phyloP scores from a whole-genome alignment of 805 yeast species.

The Henningerozyma blattae region DNA sequence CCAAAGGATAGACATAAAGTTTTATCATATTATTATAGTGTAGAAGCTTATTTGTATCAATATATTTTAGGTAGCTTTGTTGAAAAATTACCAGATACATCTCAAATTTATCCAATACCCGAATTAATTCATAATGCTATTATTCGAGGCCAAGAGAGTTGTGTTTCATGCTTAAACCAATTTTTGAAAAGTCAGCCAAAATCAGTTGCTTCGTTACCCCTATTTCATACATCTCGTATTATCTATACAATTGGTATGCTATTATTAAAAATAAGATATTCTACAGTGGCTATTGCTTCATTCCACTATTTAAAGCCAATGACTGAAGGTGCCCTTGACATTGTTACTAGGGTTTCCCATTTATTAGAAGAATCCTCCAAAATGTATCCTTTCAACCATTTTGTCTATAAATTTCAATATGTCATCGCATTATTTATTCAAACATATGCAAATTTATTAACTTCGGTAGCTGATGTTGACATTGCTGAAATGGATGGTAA shows the following conservation, averaged over 20 bases:
- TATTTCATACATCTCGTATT: slow-evolving; percentile 42
- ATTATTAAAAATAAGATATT: slow-evolving; percentile 41
- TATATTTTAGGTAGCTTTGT: slow-evolving; percentile 29
- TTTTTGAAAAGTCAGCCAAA: slow-evolving; percentile 33
- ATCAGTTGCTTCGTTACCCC: slow-evolving; percentile 45
- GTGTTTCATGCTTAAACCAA: slow-evolving; percentile 38
- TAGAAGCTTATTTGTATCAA: slow-evolving; percentile 56
- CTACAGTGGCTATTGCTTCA: slow-evolving; percentile 41
- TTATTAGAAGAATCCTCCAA: slow-evolving; percentile 19
- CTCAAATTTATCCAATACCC: slow-evolving; percentile 5
- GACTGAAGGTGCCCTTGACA: slow-evolving; percentile 32
- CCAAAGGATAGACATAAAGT: slow-evolving; percentile 28
- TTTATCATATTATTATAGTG: slow-evolving; percentile 44
- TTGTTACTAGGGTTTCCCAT: slow-evolving; percentile 16
- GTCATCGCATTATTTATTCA: slow-evolving; percentile 48
- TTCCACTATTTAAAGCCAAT: slow-evolving; percentile 32
- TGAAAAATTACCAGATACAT: slow-evolving; percentile 6
- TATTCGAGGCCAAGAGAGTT: slow-evolving; percentile 40
- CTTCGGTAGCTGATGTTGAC: slow-evolving; percentile 13
- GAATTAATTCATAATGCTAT: slow-evolving; percentile 30
- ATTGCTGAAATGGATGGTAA: no score
- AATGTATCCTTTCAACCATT: slow-evolving; percentile 34
- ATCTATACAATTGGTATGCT: slow-evolving; percentile 54
- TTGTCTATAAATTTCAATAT: slow-evolving; percentile 40
- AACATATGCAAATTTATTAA: slow-evolving; percentile 47